Conservation (phyloP, 352 stramenopile genomes). For the Pythium dissimile region DNA sequence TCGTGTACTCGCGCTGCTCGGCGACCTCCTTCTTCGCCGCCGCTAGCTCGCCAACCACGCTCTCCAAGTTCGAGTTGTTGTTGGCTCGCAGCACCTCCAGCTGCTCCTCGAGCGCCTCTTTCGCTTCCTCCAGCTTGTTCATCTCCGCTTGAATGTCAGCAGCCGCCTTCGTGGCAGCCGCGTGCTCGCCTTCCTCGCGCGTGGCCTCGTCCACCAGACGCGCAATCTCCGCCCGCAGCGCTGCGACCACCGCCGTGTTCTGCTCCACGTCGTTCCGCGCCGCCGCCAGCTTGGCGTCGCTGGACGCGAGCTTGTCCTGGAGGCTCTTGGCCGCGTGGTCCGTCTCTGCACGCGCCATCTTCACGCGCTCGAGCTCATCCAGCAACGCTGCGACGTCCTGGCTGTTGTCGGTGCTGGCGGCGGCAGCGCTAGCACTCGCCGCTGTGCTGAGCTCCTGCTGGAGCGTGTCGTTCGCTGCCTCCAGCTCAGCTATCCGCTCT, state of each 20-base stretch:
- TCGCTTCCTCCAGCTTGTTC: slow-evolving; percentile 9
- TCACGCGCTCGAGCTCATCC: slow-evolving; percentile 61
- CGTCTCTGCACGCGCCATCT: slow-evolving; percentile 45
- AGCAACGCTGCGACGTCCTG: slow-evolving; percentile 31
- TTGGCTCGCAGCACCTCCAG: slow-evolving; percentile 33
- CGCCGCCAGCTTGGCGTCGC: slow-evolving; percentile 16
- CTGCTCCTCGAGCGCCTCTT: slow-evolving; percentile 38
- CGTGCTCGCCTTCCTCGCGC: slow-evolving; percentile 4
- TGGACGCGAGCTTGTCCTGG: slow-evolving; percentile 28
- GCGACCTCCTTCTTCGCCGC: slow-evolving; percentile 26
- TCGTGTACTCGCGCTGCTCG: slow-evolving; percentile 67
- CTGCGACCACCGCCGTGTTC: slow-evolving; percentile 20
- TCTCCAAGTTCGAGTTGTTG: slow-evolving; percentile 37
- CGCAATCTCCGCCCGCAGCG: slow-evolving; percentile 14
- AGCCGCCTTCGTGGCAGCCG: not conserved
- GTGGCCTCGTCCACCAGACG: slow-evolving; percentile 18
- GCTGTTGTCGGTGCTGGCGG: not conserved
- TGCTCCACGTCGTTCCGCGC: slow-evolving; percentile 21
- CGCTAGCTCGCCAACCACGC: slow-evolving; percentile 27
- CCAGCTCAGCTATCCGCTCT: slow-evolving; percentile 5
- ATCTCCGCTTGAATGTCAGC: slow-evolving; percentile 7
- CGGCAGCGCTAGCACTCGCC: not conserved
- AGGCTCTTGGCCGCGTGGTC: slow-evolving; percentile 37
- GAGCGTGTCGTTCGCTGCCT: slow-evolving; percentile 9
- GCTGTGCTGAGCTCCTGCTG: not conserved